Base-by-base conservation (phyloP, 2,329 filamentous ascomycete species). In the Celoporthe dispersa region DNA sequence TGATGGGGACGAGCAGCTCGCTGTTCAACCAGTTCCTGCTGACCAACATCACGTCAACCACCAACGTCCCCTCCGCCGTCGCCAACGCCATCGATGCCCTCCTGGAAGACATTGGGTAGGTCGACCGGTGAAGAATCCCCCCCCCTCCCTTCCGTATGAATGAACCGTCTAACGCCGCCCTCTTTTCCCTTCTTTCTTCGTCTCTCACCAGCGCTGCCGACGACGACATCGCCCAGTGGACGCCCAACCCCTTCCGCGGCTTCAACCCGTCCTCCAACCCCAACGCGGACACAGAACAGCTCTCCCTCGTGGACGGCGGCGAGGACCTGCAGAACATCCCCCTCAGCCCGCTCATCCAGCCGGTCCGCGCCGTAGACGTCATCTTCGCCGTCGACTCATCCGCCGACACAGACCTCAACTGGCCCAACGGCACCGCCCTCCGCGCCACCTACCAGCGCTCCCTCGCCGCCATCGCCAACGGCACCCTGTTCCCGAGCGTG, bases 1-100 rank as follows among this genome's bases (percentile, higher is more conserved):
- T 97, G 35, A 94, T 97, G 88, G 94, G 94, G 65, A 97, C 94
- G 0, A 94, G 91, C 31, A 93, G 91, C 1, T 91, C 92, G 0
- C 85, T 97, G 1, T 97, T 97, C 85, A 97, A 97, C 81, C 84
- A 90, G 75, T 87, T 92, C 75, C 81, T 97, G 25, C 83, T 94
- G 3, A 81, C 88, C 14, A 83, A 95, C 68, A 86, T 93, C 73
- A 79, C 78, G 48, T 75, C 78, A 7, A 76, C 79, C 12, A 79
- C 80, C 31, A 79, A 81, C 35, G 77, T 86, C 1, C 85, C 84
- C 1, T 77, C 82, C 0, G 79, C 85, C 44, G 79, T 93, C 51
- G 83, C 85, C 65, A 75, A 82, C 6, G 84, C 86, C 28, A 75
- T 92, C 19, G 77, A 79, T 3, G 74, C 79, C 28, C 78, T 94